Base-by-base conservation (phyloP, 345 rosid genomes). In the Lepidium didymum region DNA sequence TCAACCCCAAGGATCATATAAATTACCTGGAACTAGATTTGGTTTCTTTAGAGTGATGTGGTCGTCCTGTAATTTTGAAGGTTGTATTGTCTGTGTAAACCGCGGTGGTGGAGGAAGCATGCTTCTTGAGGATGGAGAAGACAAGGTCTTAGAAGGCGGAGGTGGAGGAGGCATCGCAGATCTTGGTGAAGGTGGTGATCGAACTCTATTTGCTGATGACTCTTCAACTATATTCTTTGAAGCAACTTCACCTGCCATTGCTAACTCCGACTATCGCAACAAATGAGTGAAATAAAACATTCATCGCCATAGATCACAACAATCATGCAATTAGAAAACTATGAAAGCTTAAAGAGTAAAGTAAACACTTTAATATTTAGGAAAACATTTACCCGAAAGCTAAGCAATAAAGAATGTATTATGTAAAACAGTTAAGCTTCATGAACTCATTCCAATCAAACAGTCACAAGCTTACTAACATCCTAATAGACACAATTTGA, bases 11-110 rank as follows among this genome's bases (percentile, higher is more conserved):
- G 42, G 14, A 19, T 70, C 36, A 8, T 14, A 19, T 41, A 56
- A 33, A 62, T 12, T 52, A 91, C 91, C 96, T 64, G 90, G 85
- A 13, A 87, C 77, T 67, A 71, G 69, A 47, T 63, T 84, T 51
- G 78, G 75, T 74, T 67, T 73, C 49, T 64, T 68, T 62, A 52
- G 15, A 64, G 50, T 19, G 15, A 18, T 54, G 47, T 41, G 73
- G 63, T 77, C 82, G 31, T 75, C 84, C 14, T 67, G 77, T 38
- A 9, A 49, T 42, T 55, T 77, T 19, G 66, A 54, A 49, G 75
- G 42, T 13, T 79, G 63, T 10, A 67, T 62, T 25, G 79, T 42
- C 5, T 82, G 58, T 10, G 62, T 72, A 68, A 86, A 80, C 56
- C 85, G 82, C 21, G 90, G 88, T 3, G 81, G 84, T 10, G 73